A percentile compares a stretch with the other conserved stretches of the same genome.
Evolutionary conservation across 73 alveolate genomes (phyloP).

Genomic region (Stentor roeselii): DNA sequence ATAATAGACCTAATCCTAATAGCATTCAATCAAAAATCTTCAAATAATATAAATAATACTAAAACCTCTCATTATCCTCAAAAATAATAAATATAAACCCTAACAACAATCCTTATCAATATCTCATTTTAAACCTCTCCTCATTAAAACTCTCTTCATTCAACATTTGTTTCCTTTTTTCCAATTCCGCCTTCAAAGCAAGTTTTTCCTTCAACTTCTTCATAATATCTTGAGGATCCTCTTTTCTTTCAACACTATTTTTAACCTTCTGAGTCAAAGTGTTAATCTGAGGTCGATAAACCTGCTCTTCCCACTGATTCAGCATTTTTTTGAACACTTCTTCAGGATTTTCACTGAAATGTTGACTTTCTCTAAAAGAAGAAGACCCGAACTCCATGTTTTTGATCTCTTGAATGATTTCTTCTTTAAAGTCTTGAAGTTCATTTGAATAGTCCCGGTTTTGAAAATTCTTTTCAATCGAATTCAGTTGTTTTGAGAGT

Average conservation of each 20-base stretch:
- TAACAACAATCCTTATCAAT: too few relatives aligned
- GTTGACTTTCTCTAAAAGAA: background rate
- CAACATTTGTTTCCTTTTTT: background rate
- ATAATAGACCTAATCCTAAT: too few relatives aligned
- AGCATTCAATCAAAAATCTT: too few relatives aligned
- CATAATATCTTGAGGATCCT: background rate
- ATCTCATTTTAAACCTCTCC: too few relatives aligned
- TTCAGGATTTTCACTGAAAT: background rate
- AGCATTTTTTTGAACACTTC: background rate
- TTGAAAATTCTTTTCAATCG: background rate
- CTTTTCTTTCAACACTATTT: background rate
- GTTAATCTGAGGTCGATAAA: background rate
- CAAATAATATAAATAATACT: too few relatives aligned
- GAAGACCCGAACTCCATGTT: background rate
- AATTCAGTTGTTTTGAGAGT: background rate
- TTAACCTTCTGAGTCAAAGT: background rate
- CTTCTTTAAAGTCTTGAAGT: background rate
- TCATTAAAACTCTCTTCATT: too few relatives aligned
- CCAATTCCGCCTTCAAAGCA: background rate
- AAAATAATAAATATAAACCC: too few relatives aligned
- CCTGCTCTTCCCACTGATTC: background rate
- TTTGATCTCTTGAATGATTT: background rate
- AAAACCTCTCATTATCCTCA: too few relatives aligned
- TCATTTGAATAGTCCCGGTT: background rate
- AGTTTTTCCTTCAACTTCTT: background rate